Percentiles rank a stretch among this genome's conserved stretches.
phyloP scores from a whole-genome alignment of 768 basidiomycete genomes.

The Tulasnella sp. region DNA sequence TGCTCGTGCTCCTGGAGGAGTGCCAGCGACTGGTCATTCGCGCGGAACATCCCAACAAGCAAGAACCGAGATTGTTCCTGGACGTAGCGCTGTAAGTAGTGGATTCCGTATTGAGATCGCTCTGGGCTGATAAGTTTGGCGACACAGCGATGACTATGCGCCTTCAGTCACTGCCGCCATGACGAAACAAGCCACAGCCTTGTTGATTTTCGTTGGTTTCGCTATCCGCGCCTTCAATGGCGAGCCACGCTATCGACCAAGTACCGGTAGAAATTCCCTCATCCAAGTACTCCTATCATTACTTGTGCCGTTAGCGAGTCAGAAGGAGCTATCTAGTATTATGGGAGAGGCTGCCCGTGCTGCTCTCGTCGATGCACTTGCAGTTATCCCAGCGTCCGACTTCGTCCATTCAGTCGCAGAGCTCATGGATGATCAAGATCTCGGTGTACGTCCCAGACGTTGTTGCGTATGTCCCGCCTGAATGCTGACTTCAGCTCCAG shows the following conservation, averaged over 20 bases:
- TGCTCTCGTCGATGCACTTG: constrained; percentile 44
- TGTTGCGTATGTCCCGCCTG: neutral
- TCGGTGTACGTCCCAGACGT: constrained; percentile 33
- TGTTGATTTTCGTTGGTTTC: constrained; percentile 51
- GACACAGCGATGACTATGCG: constrained; percentile 4
- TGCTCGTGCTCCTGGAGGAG: constrained; percentile 58
- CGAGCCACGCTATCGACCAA: constrained; percentile 20
- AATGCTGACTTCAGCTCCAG: constrained; percentile 28
- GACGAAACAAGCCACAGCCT: constrained; percentile 53
- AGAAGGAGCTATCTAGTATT: neutral
- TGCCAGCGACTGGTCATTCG: constrained; percentile 41
- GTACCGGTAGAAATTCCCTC: neutral
- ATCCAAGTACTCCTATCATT: constrained; percentile 7
- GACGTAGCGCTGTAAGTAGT: constrained; percentile 6
- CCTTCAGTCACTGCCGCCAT: constrained; percentile 27
- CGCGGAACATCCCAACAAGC: constrained; percentile 18
- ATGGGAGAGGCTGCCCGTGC: constrained; percentile 30
- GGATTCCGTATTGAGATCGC: neutral
- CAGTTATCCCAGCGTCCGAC: constrained; percentile 54
- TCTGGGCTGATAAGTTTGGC: neutral
- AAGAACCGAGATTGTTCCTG: constrained; percentile 15
- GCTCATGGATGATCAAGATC: constrained; percentile 45
- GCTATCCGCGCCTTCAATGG: constrained; percentile 32
- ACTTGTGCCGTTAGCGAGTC: neutral
- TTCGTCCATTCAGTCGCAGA: constrained; percentile 49